A percentile compares a stretch with the other conserved stretches of the same genome.
These are phyloP conservation scores for Beauveria caledonica DNA, from an alignment of 2,329 filamentous ascomycete genomes.

Conservation along the genomic window DNA sequence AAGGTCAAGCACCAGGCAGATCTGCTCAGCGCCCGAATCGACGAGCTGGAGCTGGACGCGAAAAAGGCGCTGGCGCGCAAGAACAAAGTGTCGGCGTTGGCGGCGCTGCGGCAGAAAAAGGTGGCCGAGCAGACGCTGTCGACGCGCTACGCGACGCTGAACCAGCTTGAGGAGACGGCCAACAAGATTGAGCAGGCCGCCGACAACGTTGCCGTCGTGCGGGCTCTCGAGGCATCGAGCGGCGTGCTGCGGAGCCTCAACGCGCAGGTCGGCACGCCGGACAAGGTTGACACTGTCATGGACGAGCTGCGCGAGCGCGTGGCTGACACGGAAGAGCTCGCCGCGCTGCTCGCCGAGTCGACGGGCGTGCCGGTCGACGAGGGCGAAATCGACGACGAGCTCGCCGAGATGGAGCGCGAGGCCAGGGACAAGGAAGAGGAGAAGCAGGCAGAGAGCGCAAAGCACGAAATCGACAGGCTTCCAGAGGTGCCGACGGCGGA, in stretches of 20 bases:
- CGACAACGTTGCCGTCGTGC: constrained; percentile 75
- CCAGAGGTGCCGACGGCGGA: constrained; percentile 29
- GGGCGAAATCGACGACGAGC: constrained; percentile 76
- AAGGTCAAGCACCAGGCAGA: constrained; percentile 66
- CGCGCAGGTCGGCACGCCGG: constrained; percentile 65
- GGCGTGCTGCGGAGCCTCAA: constrained; percentile 67
- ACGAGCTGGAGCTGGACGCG: constrained; percentile 55
- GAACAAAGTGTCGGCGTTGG: constrained; percentile 65
- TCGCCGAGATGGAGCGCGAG: constrained; percentile 63
- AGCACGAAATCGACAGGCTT: constrained; percentile 44
- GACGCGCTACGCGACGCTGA: constrained; percentile 63
- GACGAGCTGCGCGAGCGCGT: constrained; percentile 73
- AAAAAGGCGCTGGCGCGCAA: constrained; percentile 63
- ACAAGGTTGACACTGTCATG: constrained; percentile 67
- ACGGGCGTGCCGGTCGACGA: constrained; percentile 58
- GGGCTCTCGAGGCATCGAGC: constrained; percentile 72
- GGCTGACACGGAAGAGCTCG: constrained; percentile 73
- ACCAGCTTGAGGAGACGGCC: constrained; percentile 77
- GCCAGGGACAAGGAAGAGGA: constrained; percentile 45
- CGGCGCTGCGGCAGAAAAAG: constrained; percentile 76
- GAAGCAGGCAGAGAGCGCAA: constrained; percentile 37
- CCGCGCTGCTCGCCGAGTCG: constrained; percentile 62
- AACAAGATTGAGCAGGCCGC: constrained; percentile 77
- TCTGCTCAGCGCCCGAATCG: constrained; percentile 58
- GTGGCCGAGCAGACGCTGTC: constrained; percentile 65